phyloP scores from a whole-genome alignment of 805 yeast genomes.

The Candida boidinii region DNA sequence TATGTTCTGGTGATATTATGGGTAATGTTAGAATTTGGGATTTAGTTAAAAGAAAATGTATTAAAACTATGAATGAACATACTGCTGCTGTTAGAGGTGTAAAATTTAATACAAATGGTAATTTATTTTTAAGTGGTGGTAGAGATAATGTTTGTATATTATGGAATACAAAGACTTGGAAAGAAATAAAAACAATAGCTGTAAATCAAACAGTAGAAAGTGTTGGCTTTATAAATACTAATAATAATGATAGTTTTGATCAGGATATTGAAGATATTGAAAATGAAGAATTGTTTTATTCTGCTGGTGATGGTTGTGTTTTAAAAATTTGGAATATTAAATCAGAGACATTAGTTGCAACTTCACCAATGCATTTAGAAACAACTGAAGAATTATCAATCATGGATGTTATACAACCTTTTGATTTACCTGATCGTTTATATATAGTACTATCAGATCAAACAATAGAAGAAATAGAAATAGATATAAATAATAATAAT shows the following conservation, averaged over 20 bases:
- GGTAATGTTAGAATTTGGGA: constrained; percentile 52
- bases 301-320: constrained; percentile 75
- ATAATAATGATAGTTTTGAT: no score
- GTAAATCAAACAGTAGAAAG: constrained; percentile 66
- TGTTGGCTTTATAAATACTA: constrained; percentile 58
- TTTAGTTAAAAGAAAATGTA: constrained; percentile 65
- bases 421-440: constrained; percentile 25
- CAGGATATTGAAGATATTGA: no score
- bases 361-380: constrained; percentile 38
- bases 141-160: constrained; percentile 71
- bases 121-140: constrained; percentile 68
- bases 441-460: constrained; percentile 75
- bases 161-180: constrained; percentile 45
- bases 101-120: constrained; percentile 48
- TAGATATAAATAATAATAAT: constrained; percentile 8
- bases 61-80: constrained; percentile 62
- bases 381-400: constrained; percentile 70
- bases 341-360: constrained; percentile 37
- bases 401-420: constrained; percentile 37
- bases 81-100: constrained; percentile 80
- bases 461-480: constrained; percentile 38
- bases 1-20: constrained; percentile 64
- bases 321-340: constrained; percentile 55
- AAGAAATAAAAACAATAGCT: constrained; percentile 59
- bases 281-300: constrained; percentile 35